Evolutionary conservation across 2,329 filamentous ascomycete species (phyloP), one percentile per base, ranked within the genome.

Genomic region (Xylaria polymorpha): DNA sequence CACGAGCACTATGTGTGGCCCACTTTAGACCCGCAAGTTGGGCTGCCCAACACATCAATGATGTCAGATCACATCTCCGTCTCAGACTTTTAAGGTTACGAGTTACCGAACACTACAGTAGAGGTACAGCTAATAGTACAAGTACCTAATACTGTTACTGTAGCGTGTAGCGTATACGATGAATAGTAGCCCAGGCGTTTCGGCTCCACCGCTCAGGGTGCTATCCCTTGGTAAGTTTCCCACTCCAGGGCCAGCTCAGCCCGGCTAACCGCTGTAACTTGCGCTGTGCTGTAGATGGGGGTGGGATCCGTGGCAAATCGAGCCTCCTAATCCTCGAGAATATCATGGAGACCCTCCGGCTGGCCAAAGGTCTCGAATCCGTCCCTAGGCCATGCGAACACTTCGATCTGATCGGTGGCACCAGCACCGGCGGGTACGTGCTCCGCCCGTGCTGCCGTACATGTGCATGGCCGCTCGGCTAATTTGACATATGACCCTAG

Each of bases 251-350:
- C 29, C 8, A 3, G 3, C 50, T 32, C 18, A 3, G 10, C 25
- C 50, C 15, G 15, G 50, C 50, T 53, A 32, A 53, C 25, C 25
- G 14, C 4, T 29, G 14, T 37, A 37, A 37, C 35, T 37, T 37
- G 10, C 35, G 7, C 35, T 12, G 8, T 37, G 7, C 7, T 12
- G 10, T 53, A 71, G 72, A 76, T 71, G 69, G 73, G 15, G 72
- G 74, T 35, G 74, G 74, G 3, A 69, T 75, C 57, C 74, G 73
- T 25, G 74, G 74, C 0, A 71, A 70, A 41, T 75, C 74, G 15
- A 74, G 68, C 20, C 73, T 76, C 29, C 41, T 74, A 18, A 70
- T 75, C 44, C 64, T 74, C 3, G 61, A 73, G 46, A 63, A 69
- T 18, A 68, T 74, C 43, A 74, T 74, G 71, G 66, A 72, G 32